phyloP scores from a whole-genome alignment of 2,329 filamentous ascomycete genomes.

The Trichoderma sp. region DNA sequence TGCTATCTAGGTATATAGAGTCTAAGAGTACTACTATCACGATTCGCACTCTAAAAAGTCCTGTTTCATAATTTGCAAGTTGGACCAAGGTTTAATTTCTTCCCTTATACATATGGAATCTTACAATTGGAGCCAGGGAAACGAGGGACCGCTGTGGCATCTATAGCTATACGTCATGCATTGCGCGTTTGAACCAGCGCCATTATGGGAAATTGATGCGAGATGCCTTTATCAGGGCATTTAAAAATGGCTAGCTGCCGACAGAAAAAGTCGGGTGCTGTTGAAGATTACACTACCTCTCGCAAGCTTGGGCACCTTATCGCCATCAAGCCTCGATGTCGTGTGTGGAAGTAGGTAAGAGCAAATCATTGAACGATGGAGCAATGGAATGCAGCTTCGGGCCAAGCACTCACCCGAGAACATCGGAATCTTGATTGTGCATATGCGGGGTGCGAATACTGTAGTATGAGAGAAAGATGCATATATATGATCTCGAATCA shows the following conservation, averaged over 20 bases:
- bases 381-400: not conserved
- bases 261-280: not conserved
- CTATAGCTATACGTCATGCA: not conserved
- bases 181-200: not conserved
- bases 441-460: not conserved
- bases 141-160: not conserved
- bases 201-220: conserved; percentile 17
- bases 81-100: not conserved
- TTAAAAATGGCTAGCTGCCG: conserved; percentile 7
- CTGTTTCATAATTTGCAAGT: not conserved
- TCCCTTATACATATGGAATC: not conserved
- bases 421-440: not conserved
- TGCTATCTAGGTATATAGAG: too few relatives aligned
- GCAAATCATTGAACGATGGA: not conserved
- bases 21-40: not conserved
- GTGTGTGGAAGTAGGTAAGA: not conserved
- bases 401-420: not conserved
- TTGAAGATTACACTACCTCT: conserved; percentile 10
- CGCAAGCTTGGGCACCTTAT: not conserved
- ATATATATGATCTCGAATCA: not conserved
- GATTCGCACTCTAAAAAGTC: not conserved
- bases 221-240: not conserved
- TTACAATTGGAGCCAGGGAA: not conserved
- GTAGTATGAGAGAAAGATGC: not conserved
- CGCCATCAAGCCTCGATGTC: not conserved